phyloP scores from a whole-genome alignment of 2,329 filamentous ascomycete species.

The Xylariales sp. region DNA sequence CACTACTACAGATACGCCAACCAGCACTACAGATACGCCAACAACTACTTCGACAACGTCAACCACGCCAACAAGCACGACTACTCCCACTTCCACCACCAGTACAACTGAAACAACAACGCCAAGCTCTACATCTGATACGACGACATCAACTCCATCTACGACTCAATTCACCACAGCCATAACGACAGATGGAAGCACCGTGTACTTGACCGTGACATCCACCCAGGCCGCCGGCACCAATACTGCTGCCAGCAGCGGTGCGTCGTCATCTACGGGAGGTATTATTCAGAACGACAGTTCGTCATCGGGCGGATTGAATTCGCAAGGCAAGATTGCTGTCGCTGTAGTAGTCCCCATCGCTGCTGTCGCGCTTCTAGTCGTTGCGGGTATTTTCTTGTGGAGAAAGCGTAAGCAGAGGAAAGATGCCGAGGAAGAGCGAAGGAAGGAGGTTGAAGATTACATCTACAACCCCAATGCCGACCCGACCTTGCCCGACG shows the following conservation, averaged over 20 bases:
- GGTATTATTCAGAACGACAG: conserved; percentile 12
- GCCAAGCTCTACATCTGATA: conserved; percentile 6
- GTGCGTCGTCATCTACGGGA: conserved; percentile 14
- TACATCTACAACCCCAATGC: conserved; percentile 98
- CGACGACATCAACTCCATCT: conserved; percentile 11
- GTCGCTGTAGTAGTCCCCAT: conserved; percentile 94
- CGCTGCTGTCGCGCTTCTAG: conserved; percentile 76
- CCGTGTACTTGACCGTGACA: conserved; percentile 18
- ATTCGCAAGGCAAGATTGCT: conserved; percentile 69
- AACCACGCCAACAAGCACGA: conserved; percentile 10
- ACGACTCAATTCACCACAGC: conserved; percentile 13
- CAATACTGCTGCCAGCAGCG: conserved; percentile 1
- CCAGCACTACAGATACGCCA: background rate
- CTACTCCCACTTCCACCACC: conserved; percentile 11
- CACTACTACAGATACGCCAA: background rate
- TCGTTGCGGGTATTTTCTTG: conserved; percentile 72
- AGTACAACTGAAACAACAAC: conserved; percentile 5
- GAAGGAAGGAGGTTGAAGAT: conserved; percentile 94
- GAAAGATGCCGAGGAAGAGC: conserved; percentile 79
- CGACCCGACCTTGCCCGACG: conserved; percentile 68
- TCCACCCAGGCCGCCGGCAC: conserved; percentile 9
- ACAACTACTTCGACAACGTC: conserved; percentile 5
- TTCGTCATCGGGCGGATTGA: conserved; percentile 31
- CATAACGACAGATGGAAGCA: conserved; percentile 13
- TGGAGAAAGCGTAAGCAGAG: conserved; percentile 87